phyloP scores from a whole-genome alignment of 768 basidiomycete genomes.

The Auriscalpium orientale region DNA sequence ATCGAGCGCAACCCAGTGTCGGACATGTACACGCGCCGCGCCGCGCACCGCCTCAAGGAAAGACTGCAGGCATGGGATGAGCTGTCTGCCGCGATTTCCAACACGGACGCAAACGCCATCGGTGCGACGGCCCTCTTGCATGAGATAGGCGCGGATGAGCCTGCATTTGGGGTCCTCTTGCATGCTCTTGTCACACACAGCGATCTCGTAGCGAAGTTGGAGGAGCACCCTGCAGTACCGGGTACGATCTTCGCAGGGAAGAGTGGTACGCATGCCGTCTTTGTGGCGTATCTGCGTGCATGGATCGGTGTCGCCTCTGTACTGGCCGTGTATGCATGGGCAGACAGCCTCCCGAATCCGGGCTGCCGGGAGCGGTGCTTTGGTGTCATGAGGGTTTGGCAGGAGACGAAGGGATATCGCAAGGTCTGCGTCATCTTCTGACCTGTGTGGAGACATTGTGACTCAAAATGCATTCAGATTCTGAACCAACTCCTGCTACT shows the following conservation, averaged over 20 bases:
- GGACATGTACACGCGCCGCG: conserved; percentile 34
- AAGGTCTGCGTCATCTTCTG: conserved; percentile 38
- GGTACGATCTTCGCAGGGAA: conserved; percentile 31
- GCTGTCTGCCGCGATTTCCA: conserved; percentile 56
- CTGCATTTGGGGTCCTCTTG: conserved; percentile 66
- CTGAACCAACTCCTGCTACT: conserved; percentile 66
- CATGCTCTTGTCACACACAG: conserved; percentile 57
- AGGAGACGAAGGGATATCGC: conserved; percentile 60
- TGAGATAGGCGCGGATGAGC: conserved; percentile 58
- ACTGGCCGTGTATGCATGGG: conserved; percentile 70
- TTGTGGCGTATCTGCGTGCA: conserved; percentile 57
- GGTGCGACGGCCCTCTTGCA: conserved; percentile 44
- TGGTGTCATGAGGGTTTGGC: conserved; percentile 58
- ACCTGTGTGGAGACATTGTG: no score
- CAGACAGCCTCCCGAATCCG: conserved; percentile 65
- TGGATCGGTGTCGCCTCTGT: conserved; percentile 62
- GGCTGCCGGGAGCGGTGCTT: conserved; percentile 57
- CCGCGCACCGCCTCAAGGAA: conserved; percentile 38
- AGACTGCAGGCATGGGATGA: conserved; percentile 51
- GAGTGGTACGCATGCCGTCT: conserved; percentile 43
- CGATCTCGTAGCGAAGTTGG: conserved; percentile 40
- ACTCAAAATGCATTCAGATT: conserved; percentile 35
- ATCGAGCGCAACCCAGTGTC: conserved; percentile 30
- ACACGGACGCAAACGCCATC: conserved; percentile 42
- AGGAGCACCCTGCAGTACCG: conserved; percentile 31